phyloP scores from a whole-genome alignment of 163 green algal species.

The Scenedesmus sp. region DNA sequence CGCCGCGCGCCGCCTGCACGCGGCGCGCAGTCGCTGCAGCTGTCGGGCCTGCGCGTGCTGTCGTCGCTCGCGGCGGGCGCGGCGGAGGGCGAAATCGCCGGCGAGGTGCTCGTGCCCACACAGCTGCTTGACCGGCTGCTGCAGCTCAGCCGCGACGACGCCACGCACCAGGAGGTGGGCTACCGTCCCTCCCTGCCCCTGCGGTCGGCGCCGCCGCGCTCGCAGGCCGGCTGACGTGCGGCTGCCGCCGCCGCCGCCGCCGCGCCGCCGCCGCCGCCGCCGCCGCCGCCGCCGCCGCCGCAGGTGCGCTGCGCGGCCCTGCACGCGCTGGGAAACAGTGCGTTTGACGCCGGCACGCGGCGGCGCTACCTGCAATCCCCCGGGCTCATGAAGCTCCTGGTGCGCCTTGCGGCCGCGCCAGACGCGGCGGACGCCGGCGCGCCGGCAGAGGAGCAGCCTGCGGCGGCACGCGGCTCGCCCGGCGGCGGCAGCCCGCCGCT shows the following conservation, averaged over 20 bases:
- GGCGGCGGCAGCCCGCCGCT: no score
- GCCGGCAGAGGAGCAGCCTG: no score
- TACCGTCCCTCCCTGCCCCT: no score
- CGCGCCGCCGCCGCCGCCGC: background rate
- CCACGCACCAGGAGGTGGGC: constrained; percentile 9
- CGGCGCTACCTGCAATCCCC: constrained; percentile 41
- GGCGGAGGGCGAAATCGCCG: constrained; percentile 35
- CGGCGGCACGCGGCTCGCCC: no score
- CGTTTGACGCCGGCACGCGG: constrained; percentile 60
- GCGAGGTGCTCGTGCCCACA: constrained; percentile 22
- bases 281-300: background rate
- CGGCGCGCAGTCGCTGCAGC: constrained; percentile 52
- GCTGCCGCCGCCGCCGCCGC: background rate
- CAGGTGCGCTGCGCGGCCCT: constrained; percentile 68
- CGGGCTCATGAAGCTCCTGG: constrained; percentile 43
- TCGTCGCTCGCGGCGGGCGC: constrained; percentile 71
- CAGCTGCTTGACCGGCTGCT: constrained; percentile 39
- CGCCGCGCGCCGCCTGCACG: constrained; percentile 4
- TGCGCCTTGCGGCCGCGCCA: constrained; percentile 20
- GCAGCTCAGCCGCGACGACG: background rate
- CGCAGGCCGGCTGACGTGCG: no score
- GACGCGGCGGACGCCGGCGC: background rate
- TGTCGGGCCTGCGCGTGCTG: constrained; percentile 78
- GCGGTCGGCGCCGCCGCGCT: no score
- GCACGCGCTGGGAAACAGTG: constrained; percentile 81